Conservation (phyloP, 2,329 filamentous ascomycete genomes). For the Plenodomus lindquistii region DNA sequence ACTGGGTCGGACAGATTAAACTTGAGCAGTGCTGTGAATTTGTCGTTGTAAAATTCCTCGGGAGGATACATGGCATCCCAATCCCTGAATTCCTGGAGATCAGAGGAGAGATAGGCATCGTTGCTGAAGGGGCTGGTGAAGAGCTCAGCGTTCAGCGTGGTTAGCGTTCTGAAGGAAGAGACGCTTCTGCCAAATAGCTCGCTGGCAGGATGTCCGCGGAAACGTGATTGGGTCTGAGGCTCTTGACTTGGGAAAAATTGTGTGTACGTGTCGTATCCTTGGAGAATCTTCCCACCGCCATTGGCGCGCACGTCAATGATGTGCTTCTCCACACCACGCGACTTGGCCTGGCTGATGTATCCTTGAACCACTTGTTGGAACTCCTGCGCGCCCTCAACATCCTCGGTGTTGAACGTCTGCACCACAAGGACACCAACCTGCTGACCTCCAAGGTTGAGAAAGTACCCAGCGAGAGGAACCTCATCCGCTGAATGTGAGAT, state of each 20-base stretch:
- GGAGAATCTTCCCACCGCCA: constrained; percentile 56
- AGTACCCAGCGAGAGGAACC: constrained; percentile 51
- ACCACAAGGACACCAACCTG: constrained; percentile 54
- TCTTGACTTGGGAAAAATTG: constrained; percentile 57
- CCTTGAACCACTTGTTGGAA: constrained; percentile 46
- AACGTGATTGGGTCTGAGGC: constrained; percentile 52
- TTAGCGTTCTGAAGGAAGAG: constrained; percentile 19
- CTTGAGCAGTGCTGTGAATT: constrained; percentile 45
- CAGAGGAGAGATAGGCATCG: constrained; percentile 29
- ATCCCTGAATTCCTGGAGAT: constrained; percentile 32
- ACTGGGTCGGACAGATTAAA: constrained; percentile 45
- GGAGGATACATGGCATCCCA: constrained; percentile 47
- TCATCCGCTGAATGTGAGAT: constrained; percentile 35
- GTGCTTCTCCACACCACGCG: constrained; percentile 58
- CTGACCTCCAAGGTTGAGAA: constrained; percentile 45
- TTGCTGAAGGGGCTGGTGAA: constrained; percentile 43
- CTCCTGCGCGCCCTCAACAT: constrained; percentile 20
- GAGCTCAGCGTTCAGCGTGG: constrained; percentile 20
- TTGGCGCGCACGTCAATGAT: constrained; percentile 68
- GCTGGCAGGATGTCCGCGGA: constrained; percentile 48
- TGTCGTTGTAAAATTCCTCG: constrained; percentile 33
- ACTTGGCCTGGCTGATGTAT: constrained; percentile 55
- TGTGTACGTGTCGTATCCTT: constrained; percentile 53
- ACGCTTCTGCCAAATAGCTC: constrained; percentile 32
- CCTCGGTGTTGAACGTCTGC: constrained; percentile 45